A percentile compares a stretch with the other conserved stretches of the same genome.
Conservation (phyloP, 2,329 filamentous ascomycete genomes). For the Daldinia sp. region DNA sequence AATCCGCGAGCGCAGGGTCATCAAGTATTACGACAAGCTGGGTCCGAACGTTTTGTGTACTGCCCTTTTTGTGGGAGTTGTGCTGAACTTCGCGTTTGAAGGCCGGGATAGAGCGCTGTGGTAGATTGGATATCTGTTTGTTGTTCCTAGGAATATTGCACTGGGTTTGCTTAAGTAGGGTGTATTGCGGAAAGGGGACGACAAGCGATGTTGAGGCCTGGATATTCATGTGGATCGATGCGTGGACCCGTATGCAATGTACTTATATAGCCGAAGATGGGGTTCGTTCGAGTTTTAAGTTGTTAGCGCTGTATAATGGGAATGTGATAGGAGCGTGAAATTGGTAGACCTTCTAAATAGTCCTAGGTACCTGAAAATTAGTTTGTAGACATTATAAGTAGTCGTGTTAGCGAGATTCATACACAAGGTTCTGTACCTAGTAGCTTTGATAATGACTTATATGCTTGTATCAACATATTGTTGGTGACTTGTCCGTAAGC, state of each 20-base stretch:
- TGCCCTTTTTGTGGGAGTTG: conserved; percentile 78
- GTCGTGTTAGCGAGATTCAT: not conserved
- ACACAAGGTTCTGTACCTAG: not conserved
- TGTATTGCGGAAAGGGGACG: not conserved
- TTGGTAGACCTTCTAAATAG: not conserved
- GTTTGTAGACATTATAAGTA: not conserved
- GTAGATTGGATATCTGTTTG: conserved; percentile 51
- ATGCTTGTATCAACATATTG: not conserved
- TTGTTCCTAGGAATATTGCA: not conserved
- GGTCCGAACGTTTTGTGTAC: conserved; percentile 83
- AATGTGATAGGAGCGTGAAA: not conserved
- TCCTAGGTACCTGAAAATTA: not conserved
- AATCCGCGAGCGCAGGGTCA: conserved; percentile 85
- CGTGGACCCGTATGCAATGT: not conserved
- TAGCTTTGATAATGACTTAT: not conserved
- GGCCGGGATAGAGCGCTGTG: conserved; percentile 71
- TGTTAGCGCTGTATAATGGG: not conserved
- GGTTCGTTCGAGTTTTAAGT: not conserved
- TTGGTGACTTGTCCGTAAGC: not conserved
- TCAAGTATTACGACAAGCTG: conserved; percentile 90
- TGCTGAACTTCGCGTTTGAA: conserved; percentile 83
- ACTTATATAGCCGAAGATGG: not conserved
- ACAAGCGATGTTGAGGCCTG: not conserved
- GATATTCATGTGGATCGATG: not conserved
- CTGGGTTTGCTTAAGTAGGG: not conserved